Base-by-base conservation (phyloP, 1,139 yeast genomes). In the Candida sanyaensis region DNA sequence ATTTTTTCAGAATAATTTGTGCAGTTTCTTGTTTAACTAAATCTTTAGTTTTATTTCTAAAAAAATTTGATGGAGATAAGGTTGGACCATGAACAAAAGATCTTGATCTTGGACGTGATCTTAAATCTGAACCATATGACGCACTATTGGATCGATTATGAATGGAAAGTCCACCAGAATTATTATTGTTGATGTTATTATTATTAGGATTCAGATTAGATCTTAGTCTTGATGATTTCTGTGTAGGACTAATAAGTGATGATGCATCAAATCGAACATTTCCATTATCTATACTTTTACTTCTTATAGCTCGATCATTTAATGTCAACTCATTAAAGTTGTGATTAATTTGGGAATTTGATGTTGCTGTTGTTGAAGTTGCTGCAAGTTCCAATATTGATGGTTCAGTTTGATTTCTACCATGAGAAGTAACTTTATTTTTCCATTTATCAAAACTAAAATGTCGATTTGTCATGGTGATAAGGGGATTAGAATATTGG, bases 11-110 rank as follows among this genome's bases (percentile, higher is more conserved):
- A 27, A 73, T 61, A 33, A 75, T 68, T 43, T 61, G 69, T 10
- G 72, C 60, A 1, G 77, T 71, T 53, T 73, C 78, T 21, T 68
- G 66, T 48, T 71, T 70, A 34, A 75, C 68, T 37, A 74, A 65
- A 42, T 70, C 77, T 51, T 69, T 72, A 23, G 77, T 69, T 43
- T 62, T 67, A 41, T 48, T 37, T 44, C 40, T 47, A 27, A 52
- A 52, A 28, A 48, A 29, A 34, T 46, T 38, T 4, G 50, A 38
- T 17, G 51, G 50, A 8, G 56, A 48, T 17, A 49, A 24, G 4
- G 53, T 40, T 13, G 39, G 41, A n/a, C 34, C 33, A 28, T 37
- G 49, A 30, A 7, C 43, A 40, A 31, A 27, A 12, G 45, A 38
- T 17, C 27, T 41, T 8, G 50, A 43, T 10, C 28, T 24, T 13